These are phyloP conservation scores for Diaporthe humulicola DNA, from an alignment of 2,329 filamentous ascomycete species.

Conservation along the genomic window DNA sequence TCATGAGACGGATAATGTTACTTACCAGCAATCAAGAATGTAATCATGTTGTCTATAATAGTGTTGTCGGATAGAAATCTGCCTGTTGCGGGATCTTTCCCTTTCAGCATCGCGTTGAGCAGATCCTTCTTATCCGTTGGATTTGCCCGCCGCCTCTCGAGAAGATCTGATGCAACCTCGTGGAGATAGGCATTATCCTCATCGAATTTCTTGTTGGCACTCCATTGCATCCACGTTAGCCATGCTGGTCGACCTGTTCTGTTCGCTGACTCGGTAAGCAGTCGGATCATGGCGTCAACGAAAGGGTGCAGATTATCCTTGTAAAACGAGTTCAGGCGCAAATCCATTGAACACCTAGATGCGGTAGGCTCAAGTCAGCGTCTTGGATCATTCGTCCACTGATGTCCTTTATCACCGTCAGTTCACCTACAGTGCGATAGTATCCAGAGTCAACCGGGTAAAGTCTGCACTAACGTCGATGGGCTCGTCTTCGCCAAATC, in stretches of 20 bases:
- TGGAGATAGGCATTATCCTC: neutral
- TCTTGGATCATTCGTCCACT: too few relatives aligned
- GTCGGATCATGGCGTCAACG: slow-evolving; percentile 34
- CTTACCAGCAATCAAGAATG: slow-evolving; percentile 1
- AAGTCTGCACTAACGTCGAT: neutral
- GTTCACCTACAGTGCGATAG: slow-evolving; percentile 34
- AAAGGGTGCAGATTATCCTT: slow-evolving; percentile 36
- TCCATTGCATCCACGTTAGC: slow-evolving; percentile 66
- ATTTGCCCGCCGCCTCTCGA: neutral
- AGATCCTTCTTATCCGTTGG: slow-evolving; percentile 39
- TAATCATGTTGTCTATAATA: slow-evolving; percentile 41
- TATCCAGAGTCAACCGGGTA: slow-evolving; percentile 38
- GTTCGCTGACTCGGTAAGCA: slow-evolving; percentile 41
- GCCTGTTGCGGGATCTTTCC: slow-evolving; percentile 40
- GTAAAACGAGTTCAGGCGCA: slow-evolving; percentile 42
- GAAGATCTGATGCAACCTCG: neutral
- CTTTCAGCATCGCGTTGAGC: slow-evolving; percentile 40
- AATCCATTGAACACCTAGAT: slow-evolving; percentile 38
- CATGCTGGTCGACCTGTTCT: slow-evolving; percentile 60
- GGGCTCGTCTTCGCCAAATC: neutral
- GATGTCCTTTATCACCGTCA: neutral
- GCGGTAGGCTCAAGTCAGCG: neutral
- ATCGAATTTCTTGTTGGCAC: neutral
- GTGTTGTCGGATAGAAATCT: slow-evolving; percentile 38
- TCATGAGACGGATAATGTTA: too few relatives aligned